phyloP scores from a whole-genome alignment of 2,329 filamentous ascomycete genomes.

The Arthrobotrys conoides region DNA sequence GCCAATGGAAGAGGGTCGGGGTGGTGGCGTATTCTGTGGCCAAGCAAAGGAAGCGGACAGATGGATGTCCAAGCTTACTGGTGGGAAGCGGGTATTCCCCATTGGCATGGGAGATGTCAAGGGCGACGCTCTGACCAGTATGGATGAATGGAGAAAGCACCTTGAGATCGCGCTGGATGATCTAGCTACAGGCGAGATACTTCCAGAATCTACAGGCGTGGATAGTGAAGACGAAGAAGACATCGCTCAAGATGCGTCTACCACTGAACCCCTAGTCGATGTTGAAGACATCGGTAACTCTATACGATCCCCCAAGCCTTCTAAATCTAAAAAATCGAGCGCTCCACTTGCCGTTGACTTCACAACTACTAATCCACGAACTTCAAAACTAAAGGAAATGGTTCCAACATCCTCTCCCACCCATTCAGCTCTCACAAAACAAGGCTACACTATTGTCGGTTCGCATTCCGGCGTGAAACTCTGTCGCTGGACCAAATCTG shows the following conservation, averaged over 20 bases:
- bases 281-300: conserved; percentile 64
- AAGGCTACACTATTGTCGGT: conserved; percentile 95
- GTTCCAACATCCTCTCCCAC: conserved; percentile 92
- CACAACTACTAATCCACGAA: conserved; percentile 74
- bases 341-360: conserved; percentile 85
- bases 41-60: conserved; percentile 91
- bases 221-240: conserved; percentile 62
- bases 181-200: conserved; percentile 61
- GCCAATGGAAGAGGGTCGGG: conserved; percentile 87
- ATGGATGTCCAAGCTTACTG: conserved; percentile 97
- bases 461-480: conserved; percentile 81
- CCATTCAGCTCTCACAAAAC: conserved; percentile 89
- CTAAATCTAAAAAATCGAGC: conserved; percentile 71
- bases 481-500: conserved; percentile 98
- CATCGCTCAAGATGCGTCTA: conserved; percentile 59
- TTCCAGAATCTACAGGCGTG: conserved; percentile 62
- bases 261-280: conserved; percentile 62
- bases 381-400: conserved; percentile 83
- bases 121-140: conserved; percentile 70
- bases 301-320: conserved; percentile 67
- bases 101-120: conserved; percentile 85
- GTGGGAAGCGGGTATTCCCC: conserved; percentile 79
- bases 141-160: conserved; percentile 84
- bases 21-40: conserved; percentile 75
- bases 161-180: conserved; percentile 79